Evolutionary conservation across 768 basidiomycete genomes (phyloP).

Genomic region (Astraeus odoratus): DNA sequence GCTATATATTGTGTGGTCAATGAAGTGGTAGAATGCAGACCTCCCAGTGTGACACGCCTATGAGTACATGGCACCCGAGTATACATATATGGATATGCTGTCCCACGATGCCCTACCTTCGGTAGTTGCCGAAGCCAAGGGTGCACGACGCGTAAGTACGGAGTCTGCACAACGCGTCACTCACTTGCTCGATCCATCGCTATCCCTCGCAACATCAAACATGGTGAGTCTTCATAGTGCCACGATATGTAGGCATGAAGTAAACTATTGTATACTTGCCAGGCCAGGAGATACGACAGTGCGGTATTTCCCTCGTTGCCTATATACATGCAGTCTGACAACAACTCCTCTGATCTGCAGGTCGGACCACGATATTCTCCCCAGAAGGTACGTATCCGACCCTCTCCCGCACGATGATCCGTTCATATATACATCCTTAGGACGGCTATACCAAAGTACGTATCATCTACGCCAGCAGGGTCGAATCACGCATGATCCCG

Average conservation of each 20-base stretch:
- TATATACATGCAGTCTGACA: constrained; percentile 6
- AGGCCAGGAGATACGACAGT: constrained; percentile 96
- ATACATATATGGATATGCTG: too few species aligned
- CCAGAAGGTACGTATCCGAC: constrained; percentile 68
- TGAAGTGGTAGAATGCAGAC: too few species aligned
- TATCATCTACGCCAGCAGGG: not conserved
- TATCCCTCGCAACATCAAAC: constrained; percentile 16
- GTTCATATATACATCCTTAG: constrained; percentile 33
- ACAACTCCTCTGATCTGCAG: constrained; percentile 35
- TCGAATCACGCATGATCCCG: not conserved
- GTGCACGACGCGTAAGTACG: too few species aligned
- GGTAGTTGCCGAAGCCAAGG: constrained; percentile 23
- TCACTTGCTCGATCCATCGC: constrained; percentile 1
- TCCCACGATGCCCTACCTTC: too few species aligned
- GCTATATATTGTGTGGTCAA: too few species aligned
- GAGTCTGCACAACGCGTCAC: constrained; percentile 20
- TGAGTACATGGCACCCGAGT: too few species aligned
- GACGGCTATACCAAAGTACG: constrained; percentile 94
- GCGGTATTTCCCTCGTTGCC: constrained; percentile 28
- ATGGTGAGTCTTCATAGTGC: constrained; percentile 36
- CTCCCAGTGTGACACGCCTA: too few species aligned
- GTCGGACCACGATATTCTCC: constrained; percentile 97
- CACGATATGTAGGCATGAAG: not conserved
- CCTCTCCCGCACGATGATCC: constrained; percentile 4
- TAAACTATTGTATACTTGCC: not conserved